Evolutionary conservation across 345 rosid species (phyloP), one percentile per base, ranked within the genome.

Genomic region (Gossypium sturtianum): DNA sequence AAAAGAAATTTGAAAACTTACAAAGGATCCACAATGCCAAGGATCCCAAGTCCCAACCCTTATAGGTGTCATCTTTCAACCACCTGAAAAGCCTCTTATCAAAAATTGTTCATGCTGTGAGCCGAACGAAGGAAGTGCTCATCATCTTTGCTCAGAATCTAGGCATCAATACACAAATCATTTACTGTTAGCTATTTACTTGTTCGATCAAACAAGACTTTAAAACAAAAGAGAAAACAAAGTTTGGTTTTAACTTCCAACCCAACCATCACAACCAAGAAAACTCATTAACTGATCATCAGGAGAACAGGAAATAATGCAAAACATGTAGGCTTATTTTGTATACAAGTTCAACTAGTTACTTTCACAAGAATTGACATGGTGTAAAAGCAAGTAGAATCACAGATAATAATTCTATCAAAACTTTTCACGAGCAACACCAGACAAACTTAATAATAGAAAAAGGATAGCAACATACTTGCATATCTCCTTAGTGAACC

Each of bases 401-500:
- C 22, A 69, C 45, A 25, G 7, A 69, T 49, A 68, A 25, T 8
- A 56, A 3, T 67, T 34, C 16, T 3, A 67, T 7, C 10, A 15
- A 9, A 49, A 25, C 23, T n/a, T 49, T 69, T 49, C 23, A 22
- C 11, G 16, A 27, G 72, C 43, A 49, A 69, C 4, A 43, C 57
- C n/a, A 65, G 4, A 56, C 27, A 12, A 66, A 27, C 15, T 44
- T 47, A 63, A 66, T 51, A 57, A 38, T 10, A 47, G 43, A 75
- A 52, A 61, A 45, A 68, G 7, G 73, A 62, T 71, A 74, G 66
- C 61, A 71, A 72, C 82, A 47, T 82, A 89, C 98, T 85, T 78
- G 86, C 70, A 80, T 86, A 85, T 74, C 83, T 82, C 73, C 82
- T 73, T 45, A 82, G 44, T 51, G 85, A 83, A 66, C 88, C 89